phyloP scores from a whole-genome alignment of 331 rosid genomes.

The Stylosanthes scabra region DNA sequence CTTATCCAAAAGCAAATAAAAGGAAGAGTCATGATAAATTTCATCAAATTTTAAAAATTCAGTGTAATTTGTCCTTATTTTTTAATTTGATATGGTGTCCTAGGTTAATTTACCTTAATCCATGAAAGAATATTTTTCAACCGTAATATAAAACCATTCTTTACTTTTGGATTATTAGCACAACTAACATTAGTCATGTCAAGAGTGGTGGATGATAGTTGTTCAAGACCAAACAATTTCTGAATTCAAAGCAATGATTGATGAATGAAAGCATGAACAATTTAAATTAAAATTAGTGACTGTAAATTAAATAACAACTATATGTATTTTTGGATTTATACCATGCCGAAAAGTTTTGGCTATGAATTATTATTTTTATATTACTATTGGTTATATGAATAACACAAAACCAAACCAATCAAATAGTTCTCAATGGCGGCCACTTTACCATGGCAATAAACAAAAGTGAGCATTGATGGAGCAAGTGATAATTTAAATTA shows the following conservation, averaged over 20 bases:
- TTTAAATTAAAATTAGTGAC: neutral
- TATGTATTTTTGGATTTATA: neutral
- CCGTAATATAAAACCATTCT: neutral
- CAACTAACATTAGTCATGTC: neutral
- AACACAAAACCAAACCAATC: neutral
- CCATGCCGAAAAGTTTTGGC: constrained; percentile 6
- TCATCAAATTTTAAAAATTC: no score
- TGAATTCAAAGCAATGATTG: constrained; percentile 7
- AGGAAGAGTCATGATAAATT: no score
- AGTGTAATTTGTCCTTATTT: no score
- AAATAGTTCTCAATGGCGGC: constrained; percentile 21
- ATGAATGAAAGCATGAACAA: neutral
- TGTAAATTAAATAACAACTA: neutral
- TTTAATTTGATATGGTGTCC: no score
- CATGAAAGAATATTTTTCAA: neutral
- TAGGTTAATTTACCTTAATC: neutral
- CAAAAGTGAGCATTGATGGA: neutral
- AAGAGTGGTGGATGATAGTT: neutral
- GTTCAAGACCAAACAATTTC: neutral
- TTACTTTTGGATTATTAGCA: constrained; percentile 18
- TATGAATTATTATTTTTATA: neutral
- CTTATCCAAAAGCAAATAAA: no score
- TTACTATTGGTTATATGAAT: neutral
- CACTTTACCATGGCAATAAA: neutral
- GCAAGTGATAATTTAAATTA: neutral